These are phyloP conservation scores for Eustoma russellianum DNA, from an alignment of 257 asterid genomes.

Conservation along the genomic window DNA sequence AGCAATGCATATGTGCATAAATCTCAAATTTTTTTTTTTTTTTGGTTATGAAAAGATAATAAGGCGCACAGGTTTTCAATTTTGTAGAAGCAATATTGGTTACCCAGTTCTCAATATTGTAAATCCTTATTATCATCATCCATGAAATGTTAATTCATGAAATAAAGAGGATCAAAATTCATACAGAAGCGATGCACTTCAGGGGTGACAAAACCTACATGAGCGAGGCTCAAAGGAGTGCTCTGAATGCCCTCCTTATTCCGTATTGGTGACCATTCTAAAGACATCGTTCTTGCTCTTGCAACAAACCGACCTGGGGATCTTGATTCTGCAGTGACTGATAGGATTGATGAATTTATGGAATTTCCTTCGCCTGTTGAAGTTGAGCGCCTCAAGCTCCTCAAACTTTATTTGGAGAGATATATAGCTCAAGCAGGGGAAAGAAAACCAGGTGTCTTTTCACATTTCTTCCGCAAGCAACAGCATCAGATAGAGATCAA, in stretches of 20 bases:
- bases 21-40: no score
- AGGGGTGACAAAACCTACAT: conserved; percentile 92
- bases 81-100: no score
- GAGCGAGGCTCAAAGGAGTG: conserved; percentile 99
- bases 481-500: conserved; percentile 60
- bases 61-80: no score
- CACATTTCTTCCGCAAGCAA: conserved; percentile 40
- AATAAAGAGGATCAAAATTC: no score
- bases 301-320: conserved; percentile 97
- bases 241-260: conserved; percentile 87
- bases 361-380: conserved; percentile 93
- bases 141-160: no score
- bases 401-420: conserved; percentile 68
- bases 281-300: conserved; percentile 86
- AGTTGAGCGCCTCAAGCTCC: conserved; percentile 73
- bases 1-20: no score
- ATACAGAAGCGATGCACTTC: conserved; percentile 7
- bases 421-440: conserved; percentile 77
- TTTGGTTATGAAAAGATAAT: no score
- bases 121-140: no score
- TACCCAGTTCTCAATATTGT: no score
- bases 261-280: conserved; percentile 94
- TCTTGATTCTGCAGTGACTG: conserved; percentile 91
- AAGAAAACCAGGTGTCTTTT: conserved; percentile 52
- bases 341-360: conserved; percentile 88